phyloP scores from a whole-genome alignment of 352 stramenopile species.

The Phytophthora sojae region DNA sequence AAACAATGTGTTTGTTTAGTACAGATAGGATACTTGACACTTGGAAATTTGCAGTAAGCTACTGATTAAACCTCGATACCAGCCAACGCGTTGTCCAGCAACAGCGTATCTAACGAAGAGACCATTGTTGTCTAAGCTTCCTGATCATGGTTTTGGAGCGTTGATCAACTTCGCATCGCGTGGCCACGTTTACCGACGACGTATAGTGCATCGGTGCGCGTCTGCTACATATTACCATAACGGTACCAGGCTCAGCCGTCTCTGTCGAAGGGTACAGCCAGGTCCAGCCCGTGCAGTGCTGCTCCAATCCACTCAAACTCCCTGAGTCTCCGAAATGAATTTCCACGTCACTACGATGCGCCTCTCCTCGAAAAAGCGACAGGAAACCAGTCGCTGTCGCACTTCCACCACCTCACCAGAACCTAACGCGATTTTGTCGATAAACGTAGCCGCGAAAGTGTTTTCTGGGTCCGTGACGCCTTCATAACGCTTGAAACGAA shows the following conservation, averaged over 20 bases:
- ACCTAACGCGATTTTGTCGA: background rate
- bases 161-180: too few relatives aligned
- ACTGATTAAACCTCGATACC: too few relatives aligned
- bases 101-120: too few relatives aligned
- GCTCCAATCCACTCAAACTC: background rate
- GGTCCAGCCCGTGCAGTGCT: background rate
- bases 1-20: too few relatives aligned
- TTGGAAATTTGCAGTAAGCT: too few relatives aligned
- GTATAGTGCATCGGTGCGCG: background rate
- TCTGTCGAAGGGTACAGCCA: background rate
- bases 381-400: background rate
- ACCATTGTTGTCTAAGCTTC: too few relatives aligned
- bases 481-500: background rate
- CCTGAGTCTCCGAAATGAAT: background rate
- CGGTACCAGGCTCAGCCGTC: background rate
- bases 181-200: too few relatives aligned
- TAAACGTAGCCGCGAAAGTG: background rate
- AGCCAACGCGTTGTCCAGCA: too few relatives aligned
- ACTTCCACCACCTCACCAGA: background rate
- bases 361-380: background rate
- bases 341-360: background rate
- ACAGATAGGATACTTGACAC: too few relatives aligned
- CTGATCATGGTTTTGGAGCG: too few relatives aligned
- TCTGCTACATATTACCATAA: background rate
- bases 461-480: background rate